Conservation (phyloP, 1,139 yeast genomes). For the Geotrichum australiense region DNA sequence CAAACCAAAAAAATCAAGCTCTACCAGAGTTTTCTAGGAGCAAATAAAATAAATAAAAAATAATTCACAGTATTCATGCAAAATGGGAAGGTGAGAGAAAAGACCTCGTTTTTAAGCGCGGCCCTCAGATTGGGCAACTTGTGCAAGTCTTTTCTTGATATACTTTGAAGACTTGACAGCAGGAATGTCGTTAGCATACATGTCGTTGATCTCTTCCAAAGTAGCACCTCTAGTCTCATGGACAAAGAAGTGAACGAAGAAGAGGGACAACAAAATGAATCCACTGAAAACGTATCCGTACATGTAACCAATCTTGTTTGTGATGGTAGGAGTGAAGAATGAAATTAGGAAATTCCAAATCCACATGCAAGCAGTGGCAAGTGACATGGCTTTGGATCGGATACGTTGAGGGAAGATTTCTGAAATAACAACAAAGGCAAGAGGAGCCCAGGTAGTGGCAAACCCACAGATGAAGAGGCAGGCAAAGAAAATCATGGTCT, state of each 20-base stretch:
- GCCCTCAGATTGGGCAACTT: slow-evolving; percentile 1
- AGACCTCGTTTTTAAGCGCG: background rate
- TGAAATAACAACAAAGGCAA: slow-evolving; percentile 68
- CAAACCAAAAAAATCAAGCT: too few relatives aligned
- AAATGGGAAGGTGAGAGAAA: background rate
- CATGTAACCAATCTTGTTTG: slow-evolving; percentile 43
- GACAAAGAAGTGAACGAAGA: slow-evolving; percentile 59
- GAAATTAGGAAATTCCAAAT: slow-evolving; percentile 50
- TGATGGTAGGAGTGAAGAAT: slow-evolving; percentile 65
- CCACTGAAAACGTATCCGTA: slow-evolving; percentile 45
- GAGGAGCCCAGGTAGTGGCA: slow-evolving; percentile 86
- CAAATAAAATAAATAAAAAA: too few relatives aligned
- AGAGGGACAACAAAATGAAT: slow-evolving; percentile 45
- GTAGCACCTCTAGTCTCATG: slow-evolving; percentile 71
- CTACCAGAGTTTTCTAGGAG: too few relatives aligned
- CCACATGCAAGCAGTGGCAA: slow-evolving; percentile 18
- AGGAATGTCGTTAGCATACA: slow-evolving; percentile 34
- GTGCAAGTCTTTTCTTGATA: background rate
- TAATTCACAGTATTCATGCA: background rate
- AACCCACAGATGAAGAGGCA: slow-evolving; percentile 76
- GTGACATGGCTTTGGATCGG: slow-evolving; percentile 72
- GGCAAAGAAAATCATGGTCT: slow-evolving; percentile 71
- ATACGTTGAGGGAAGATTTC: slow-evolving; percentile 76
- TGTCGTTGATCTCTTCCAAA: slow-evolving; percentile 66
- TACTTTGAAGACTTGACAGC: slow-evolving; percentile 30